phyloP scores from a whole-genome alignment of 441 rosid genomes.

The Arabidopsis lyrata region DNA sequence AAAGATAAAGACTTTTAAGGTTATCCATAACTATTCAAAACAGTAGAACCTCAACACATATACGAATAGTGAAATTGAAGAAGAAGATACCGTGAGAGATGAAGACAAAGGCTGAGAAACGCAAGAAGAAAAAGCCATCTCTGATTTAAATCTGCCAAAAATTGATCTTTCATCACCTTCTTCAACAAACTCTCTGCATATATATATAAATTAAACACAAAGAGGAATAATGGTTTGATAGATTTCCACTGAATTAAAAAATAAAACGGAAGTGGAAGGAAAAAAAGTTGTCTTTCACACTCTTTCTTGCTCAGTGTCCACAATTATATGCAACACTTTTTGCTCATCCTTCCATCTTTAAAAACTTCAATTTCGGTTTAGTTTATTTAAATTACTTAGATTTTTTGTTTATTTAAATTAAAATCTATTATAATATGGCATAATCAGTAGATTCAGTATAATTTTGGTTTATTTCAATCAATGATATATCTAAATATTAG shows the following conservation, averaged over 20 bases:
- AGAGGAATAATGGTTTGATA: background rate
- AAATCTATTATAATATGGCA: too few relatives aligned
- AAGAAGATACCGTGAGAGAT: constrained; percentile 32
- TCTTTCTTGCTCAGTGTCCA: constrained; percentile 11
- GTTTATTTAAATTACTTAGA: background rate
- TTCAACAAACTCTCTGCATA: constrained; percentile 11
- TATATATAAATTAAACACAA: constrained; percentile 10
- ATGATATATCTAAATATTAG: too few relatives aligned
- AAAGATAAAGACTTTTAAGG: constrained; percentile 32
- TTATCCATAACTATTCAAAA: constrained; percentile 3
- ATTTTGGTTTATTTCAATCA: background rate
- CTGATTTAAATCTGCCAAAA: constrained; percentile 45
- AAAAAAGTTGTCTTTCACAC: constrained; percentile 30
- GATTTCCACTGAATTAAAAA: constrained; percentile 33
- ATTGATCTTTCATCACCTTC: constrained; percentile 56
- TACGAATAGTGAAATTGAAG: constrained; percentile 8
- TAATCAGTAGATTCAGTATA: too few relatives aligned
- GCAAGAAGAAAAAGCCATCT: constrained; percentile 67
- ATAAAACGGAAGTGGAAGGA: constrained; percentile 34
- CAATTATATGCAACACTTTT: constrained; percentile 26
- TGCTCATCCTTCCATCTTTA: constrained; percentile 17
- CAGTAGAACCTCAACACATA: background rate
- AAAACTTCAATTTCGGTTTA: background rate
- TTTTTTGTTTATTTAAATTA: background rate
- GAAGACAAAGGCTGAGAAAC: constrained; percentile 51